Evolutionary conservation across 192 early-diverging fungal genomes (phyloP).

Genomic region (Funneliformis geosporum): DNA sequence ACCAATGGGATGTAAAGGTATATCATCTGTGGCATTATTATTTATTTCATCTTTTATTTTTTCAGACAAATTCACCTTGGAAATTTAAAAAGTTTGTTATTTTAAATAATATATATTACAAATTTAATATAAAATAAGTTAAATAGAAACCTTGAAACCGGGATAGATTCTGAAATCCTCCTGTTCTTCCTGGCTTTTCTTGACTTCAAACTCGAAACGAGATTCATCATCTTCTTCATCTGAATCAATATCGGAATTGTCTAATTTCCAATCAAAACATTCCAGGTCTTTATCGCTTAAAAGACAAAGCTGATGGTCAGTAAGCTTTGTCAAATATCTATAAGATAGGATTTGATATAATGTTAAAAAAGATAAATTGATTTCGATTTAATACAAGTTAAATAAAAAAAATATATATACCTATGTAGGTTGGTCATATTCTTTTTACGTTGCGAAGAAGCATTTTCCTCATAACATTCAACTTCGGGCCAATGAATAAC

Average conservation of each 20-base stretch:
- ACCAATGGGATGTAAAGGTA: background rate
- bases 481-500: constrained; percentile 31
- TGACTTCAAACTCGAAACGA: constrained; percentile 23
- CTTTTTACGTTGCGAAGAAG: constrained; percentile 27
- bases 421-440: constrained; percentile 36
- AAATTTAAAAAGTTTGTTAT: background rate
- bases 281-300: constrained; percentile 28
- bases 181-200: constrained; percentile 24
- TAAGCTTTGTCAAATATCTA: constrained; percentile 30
- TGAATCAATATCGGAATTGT: background rate
- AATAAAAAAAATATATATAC: constrained; percentile 9
- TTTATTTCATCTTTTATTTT: background rate
- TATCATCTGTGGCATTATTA: background rate
- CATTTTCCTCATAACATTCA: constrained; percentile 31
- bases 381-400: background rate
- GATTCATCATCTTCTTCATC: background rate
- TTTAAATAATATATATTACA: too few species aligned
- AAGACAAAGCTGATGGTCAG: constrained; percentile 27
- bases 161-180: constrained; percentile 6
- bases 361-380: background rate
- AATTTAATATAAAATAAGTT: background rate
- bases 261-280: constrained; percentile 3
- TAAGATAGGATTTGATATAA: background rate
- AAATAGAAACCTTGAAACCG: background rate
- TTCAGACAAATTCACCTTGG: background rate